Percentiles rank a stretch among this genome's conserved stretches.
Conservation (phyloP, 2,329 filamentous ascomycete species). For the Blastomyces parvus region DNA sequence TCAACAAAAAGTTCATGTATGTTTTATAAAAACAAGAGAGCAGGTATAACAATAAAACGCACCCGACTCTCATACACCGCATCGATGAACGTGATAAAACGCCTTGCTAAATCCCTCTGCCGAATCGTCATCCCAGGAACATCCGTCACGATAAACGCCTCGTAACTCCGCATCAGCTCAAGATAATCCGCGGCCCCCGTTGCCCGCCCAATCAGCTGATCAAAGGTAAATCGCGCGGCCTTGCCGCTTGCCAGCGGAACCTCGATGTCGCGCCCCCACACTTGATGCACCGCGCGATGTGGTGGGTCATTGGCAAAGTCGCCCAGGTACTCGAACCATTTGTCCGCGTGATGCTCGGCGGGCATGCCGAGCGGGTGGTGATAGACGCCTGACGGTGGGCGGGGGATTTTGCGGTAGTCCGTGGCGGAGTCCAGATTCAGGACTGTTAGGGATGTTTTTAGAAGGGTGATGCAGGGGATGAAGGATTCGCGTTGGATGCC, state of each 20-base stretch:
- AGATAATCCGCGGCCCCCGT: conserved; percentile 93
- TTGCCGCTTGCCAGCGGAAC: conserved; percentile 82
- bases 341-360: conserved; percentile 71
- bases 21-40: neutral
- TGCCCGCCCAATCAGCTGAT: conserved; percentile 79
- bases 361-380: conserved; percentile 75
- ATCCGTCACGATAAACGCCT: conserved; percentile 84
- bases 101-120: conserved; percentile 74
- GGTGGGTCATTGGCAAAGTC: conserved; percentile 68
- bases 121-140: conserved; percentile 85
- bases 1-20: neutral
- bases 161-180: conserved; percentile 79
- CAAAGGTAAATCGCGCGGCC: conserved; percentile 83
- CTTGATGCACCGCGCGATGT: conserved; percentile 66
- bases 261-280: conserved; percentile 85
- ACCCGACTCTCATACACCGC: conserved; percentile 74
- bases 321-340: conserved; percentile 92
- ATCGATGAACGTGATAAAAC: conserved; percentile 97
- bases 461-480: conserved; percentile 84
- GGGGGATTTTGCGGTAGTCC: conserved; percentile 93
- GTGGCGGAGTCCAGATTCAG: conserved; percentile 92
- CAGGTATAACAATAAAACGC: conserved; percentile 18
- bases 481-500: conserved; percentile 94
- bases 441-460: conserved; percentile 73
- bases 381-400: conserved; percentile 88